Evolutionary conservation across 2,329 filamentous ascomycete genomes (phyloP).

Genomic region (Ceratocystiopsis sp.): DNA sequence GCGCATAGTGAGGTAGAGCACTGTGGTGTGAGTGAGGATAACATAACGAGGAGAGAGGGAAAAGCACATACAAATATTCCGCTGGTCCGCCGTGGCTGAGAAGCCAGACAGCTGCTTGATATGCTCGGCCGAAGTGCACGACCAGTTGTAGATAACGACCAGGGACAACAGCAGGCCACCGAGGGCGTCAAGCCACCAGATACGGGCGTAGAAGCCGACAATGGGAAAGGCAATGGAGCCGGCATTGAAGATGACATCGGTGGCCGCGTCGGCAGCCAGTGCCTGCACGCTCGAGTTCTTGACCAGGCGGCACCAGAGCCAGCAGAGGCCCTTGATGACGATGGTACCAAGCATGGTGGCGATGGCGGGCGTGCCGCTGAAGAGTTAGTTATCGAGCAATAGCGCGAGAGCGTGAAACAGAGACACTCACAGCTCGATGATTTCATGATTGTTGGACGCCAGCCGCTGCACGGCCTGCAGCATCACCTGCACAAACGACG

Average conservation of each 20-base stretch:
- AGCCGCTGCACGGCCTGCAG: slow-evolving; percentile 53
- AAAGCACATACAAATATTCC: slow-evolving; percentile 43
- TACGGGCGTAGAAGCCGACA: slow-evolving; percentile 53
- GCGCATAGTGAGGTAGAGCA: slow-evolving; percentile 84
- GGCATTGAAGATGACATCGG: slow-evolving; percentile 70
- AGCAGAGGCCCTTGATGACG: slow-evolving; percentile 64
- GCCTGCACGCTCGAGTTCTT: slow-evolving; percentile 77
- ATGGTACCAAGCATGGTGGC: slow-evolving; percentile 69
- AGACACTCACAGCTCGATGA: slow-evolving; percentile 47
- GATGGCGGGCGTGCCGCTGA: slow-evolving; percentile 47
- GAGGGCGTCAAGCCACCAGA: slow-evolving; percentile 74
- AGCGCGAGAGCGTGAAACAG: not conserved
- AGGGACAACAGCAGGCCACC: slow-evolving; percentile 64
- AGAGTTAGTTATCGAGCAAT: not conserved
- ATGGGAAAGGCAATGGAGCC: slow-evolving; percentile 81
- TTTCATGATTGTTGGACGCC: slow-evolving; percentile 38
- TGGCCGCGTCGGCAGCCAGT: slow-evolving; percentile 25
- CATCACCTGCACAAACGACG: slow-evolving; percentile 63
- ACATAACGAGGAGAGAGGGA: not conserved
- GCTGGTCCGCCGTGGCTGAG: slow-evolving; percentile 61
- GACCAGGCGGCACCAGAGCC: slow-evolving; percentile 75
- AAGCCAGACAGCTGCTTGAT: slow-evolving; percentile 69
- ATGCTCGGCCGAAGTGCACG: slow-evolving; percentile 53
- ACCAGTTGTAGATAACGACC: slow-evolving; percentile 70
- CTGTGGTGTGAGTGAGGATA: slow-evolving; percentile 9